Evolutionary conservation across 140 eudicot species (phyloP).

Genomic region (Bidens hawaiensis): DNA sequence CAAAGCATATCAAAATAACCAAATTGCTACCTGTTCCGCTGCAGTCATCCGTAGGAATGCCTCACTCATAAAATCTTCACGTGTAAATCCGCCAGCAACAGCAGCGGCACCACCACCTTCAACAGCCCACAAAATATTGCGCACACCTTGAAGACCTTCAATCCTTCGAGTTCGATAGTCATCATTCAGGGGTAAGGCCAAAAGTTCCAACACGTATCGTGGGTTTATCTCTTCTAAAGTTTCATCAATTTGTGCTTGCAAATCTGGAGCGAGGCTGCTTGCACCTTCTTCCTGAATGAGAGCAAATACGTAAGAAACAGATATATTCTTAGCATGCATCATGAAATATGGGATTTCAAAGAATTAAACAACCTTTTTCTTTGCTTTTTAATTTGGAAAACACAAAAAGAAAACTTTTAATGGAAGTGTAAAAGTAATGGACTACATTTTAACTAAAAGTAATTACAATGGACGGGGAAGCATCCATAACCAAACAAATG

Average conservation of each 20-base stretch:
- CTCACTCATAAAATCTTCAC: conserved; percentile 94
- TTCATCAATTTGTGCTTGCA: conserved; percentile 96
- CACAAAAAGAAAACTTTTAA: neutral
- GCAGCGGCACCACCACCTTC: conserved; percentile 99
- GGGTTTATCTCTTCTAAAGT: conserved; percentile 92
- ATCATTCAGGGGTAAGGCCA: conserved; percentile 77
- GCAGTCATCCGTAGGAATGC: conserved; percentile 87
- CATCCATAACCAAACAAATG: too few species aligned
- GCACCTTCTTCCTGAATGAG: conserved; percentile 91
- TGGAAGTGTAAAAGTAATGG: too few species aligned
- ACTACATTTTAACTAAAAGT: too few species aligned
- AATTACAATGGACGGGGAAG: too few species aligned
- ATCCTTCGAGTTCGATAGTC: conserved; percentile 59
- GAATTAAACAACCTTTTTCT: neutral
- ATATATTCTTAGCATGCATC: neutral
- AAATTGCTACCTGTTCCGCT: conserved; percentile 63
- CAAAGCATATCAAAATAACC: conserved; percentile 3
- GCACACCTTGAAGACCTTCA: conserved; percentile 95
- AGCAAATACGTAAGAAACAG: conserved; percentile 2
- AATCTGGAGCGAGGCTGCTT: conserved; percentile 90
- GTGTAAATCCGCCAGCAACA: conserved; percentile 90
- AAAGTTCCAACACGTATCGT: conserved; percentile 83
- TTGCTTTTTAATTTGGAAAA: neutral
- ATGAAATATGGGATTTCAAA: neutral
- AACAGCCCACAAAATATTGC: conserved; percentile 90